A percentile compares a stretch with the other conserved stretches of the same genome.
Conservation (phyloP, 1,139 yeast genomes). For the Pichia norvegensis region DNA sequence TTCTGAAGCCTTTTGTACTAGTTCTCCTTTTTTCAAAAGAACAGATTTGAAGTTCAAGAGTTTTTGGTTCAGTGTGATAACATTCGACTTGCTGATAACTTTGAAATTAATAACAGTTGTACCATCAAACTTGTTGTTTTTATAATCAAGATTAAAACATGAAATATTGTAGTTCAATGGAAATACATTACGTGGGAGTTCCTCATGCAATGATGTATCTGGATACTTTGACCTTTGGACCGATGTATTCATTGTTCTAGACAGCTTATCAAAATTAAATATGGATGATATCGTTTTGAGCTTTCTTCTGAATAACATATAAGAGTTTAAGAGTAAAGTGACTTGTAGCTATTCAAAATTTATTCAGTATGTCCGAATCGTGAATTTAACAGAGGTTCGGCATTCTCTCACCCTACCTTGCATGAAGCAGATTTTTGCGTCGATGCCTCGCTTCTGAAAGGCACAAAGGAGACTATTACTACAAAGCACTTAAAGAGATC, state of each 20-base stretch:
- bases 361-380: too few relatives aligned
- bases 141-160: slow-evolving; percentile 32
- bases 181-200: slow-evolving; percentile 36
- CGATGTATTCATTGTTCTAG: slow-evolving; percentile 8
- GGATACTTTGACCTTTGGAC: slow-evolving; percentile 13
- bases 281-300: not conserved
- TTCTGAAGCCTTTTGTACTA: slow-evolving; percentile 12
- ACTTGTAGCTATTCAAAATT: too few relatives aligned
- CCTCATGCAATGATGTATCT: slow-evolving; percentile 32
- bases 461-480: not conserved
- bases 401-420: too few relatives aligned
- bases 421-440: too few relatives aligned
- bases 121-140: slow-evolving; percentile 33
- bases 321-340: too few relatives aligned
- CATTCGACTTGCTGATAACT: slow-evolving; percentile 31
- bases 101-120: slow-evolving; percentile 34
- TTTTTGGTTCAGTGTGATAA: slow-evolving; percentile 36
- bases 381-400: too few relatives aligned
- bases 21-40: slow-evolving; percentile 14
- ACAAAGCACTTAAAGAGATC: too few relatives aligned
- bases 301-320: not conserved
- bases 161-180: slow-evolving; percentile 41
- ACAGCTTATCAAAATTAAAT: not conserved
- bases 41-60: slow-evolving; percentile 27
- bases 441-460: not conserved